Evolutionary conservation across 495 filamentous ascomycete genomes (phyloP).

Genomic region (Penicillium desertorum): DNA sequence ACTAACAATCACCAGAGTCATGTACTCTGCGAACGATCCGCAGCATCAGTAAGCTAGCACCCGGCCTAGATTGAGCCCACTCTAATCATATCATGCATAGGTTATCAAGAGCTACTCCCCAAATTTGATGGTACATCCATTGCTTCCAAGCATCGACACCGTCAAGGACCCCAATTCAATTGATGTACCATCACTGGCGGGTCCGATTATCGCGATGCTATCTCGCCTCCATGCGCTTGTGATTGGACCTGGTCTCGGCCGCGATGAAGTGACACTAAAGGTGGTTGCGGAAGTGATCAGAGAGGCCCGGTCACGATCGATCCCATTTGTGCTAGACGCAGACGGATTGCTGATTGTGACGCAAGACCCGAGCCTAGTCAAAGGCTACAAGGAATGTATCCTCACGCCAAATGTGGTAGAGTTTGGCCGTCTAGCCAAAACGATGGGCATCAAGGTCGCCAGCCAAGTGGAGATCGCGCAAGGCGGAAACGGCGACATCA

Average conservation of each 20-base stretch:
- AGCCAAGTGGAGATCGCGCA: constrained; percentile 45
- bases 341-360: constrained; percentile 81
- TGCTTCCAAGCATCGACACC: constrained; percentile 71
- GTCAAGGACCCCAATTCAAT: constrained; percentile 41
- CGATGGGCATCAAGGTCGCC: constrained; percentile 57
- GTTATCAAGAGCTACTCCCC: constrained; percentile 98
- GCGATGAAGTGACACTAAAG: constrained; percentile 86
- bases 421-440: constrained; percentile 77
- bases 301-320: constrained; percentile 67
- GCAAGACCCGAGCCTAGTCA: constrained; percentile 71
- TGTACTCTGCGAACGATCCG: constrained; percentile 90
- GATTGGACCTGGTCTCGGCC: constrained; percentile 87
- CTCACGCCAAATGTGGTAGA: constrained; percentile 94
- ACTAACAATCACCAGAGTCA: constrained; percentile 64
- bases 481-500: constrained; percentile 40
- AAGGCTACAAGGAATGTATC: constrained; percentile 80
- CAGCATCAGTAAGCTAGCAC: constrained; percentile 52
- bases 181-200: constrained; percentile 60
- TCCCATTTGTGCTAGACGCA: constrained; percentile 89
- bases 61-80: neutral
- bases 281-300: constrained; percentile 77
- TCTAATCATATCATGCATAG: constrained; percentile 3
- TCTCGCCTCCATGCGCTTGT: constrained; percentile 88
- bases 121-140: constrained; percentile 96
- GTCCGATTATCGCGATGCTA: constrained; percentile 76